Evolutionary conservation across 1,284 basidiomycete genomes (phyloP).

Genomic region (Athelia psychrophila): DNA sequence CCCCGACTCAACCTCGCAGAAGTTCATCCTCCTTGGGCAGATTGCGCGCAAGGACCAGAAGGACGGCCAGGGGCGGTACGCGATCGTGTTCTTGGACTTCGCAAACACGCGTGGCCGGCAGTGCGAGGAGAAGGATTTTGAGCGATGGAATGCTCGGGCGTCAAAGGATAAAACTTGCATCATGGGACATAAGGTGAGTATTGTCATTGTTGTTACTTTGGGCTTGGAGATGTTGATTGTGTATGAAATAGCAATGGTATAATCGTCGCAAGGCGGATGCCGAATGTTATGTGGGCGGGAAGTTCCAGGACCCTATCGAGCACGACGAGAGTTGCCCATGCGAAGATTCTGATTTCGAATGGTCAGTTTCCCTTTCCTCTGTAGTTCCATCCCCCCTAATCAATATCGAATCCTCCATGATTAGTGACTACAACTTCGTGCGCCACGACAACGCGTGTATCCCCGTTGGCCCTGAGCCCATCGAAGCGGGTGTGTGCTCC

Average conservation of each 20-base stretch:
- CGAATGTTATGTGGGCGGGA: constrained; percentile 90
- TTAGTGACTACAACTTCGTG: constrained; percentile 89
- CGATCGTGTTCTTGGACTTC: constrained; percentile 85
- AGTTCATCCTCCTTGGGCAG: constrained; percentile 84
- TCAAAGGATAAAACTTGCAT: constrained; percentile 73
- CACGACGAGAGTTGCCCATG: constrained; percentile 86
- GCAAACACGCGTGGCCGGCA: constrained; percentile 64
- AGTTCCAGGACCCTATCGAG: constrained; percentile 83
- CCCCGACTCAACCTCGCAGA: constrained; percentile 91
- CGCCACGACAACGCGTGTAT: constrained; percentile 73
- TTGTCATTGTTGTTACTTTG: constrained; percentile 3
- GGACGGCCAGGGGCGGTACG: constrained; percentile 59
- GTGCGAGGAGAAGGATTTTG: constrained; percentile 77
- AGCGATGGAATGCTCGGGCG: constrained; percentile 84
- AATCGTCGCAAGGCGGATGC: constrained; percentile 80
- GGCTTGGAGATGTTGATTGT: not conserved
- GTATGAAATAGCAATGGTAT: constrained; percentile 81
- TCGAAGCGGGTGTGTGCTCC: constrained; percentile 78
- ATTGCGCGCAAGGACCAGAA: constrained; percentile 64
- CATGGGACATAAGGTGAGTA: constrained; percentile 92
- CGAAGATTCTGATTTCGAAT: constrained; percentile 89
- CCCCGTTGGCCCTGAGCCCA: constrained; percentile 80
- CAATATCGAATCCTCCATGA: not conserved
- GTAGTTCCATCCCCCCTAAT: no score
- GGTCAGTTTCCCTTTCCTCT: constrained; percentile 49